phyloP scores from a whole-genome alignment of 495 filamentous ascomycete genomes.

The Penicillium malachiteum region DNA sequence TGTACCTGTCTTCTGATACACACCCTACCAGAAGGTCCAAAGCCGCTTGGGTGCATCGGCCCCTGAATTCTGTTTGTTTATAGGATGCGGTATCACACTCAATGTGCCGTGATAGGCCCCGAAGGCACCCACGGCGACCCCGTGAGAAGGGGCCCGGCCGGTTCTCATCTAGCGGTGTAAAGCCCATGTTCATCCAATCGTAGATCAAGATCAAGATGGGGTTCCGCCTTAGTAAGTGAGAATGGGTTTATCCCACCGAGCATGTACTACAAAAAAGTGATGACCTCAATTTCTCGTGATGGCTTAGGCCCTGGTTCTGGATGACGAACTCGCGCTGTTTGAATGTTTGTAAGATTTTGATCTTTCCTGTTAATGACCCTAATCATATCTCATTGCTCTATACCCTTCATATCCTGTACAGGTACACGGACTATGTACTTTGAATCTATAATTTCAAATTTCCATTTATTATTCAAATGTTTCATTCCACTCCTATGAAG shows the following conservation, averaged over 20 bases:
- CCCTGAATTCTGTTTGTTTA: constrained; percentile 14
- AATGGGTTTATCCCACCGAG: background rate
- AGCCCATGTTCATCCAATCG: constrained; percentile 19
- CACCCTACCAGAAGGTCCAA: background rate
- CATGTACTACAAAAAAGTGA: background rate
- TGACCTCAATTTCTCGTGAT: constrained; percentile 2
- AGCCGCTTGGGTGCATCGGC: constrained; percentile 9
- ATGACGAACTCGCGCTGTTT: background rate
- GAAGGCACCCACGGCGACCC: constrained; percentile 4
- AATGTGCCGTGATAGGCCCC: constrained; percentile 19
- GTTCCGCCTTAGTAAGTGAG: background rate
- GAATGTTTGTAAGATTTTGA: background rate
- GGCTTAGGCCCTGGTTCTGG: background rate
- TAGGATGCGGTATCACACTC: background rate
- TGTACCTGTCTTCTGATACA: constrained; percentile 13
- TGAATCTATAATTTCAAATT: no score
- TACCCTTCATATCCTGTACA: no score
- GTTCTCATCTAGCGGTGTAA: constrained; percentile 29
- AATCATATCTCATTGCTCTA: background rate
- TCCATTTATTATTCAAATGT: background rate
- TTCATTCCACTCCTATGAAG: background rate
- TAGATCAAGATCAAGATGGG: background rate
- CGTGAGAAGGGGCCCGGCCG: constrained; percentile 4
- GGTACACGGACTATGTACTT: no score
- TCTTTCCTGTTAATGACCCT: background rate